These are phyloP conservation scores for Cladosporium halotolerans DNA, from an alignment of 2,329 filamentous ascomycete genomes.

Conservation along the genomic window DNA sequence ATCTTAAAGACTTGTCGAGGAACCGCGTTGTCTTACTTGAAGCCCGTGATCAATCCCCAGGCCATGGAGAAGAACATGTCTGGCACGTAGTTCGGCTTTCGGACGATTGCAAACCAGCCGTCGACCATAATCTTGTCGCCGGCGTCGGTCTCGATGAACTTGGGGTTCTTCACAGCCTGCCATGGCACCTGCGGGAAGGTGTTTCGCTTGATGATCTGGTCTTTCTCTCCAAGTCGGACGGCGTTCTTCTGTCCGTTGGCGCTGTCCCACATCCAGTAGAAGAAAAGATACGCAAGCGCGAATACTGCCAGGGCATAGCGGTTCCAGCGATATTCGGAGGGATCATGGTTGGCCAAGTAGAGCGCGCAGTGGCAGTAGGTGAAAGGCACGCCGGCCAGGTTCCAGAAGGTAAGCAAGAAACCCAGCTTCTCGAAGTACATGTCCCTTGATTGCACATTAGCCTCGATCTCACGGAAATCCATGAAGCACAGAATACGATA, in stretches of 20 bases:
- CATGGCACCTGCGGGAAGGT: slow-evolving; percentile 86
- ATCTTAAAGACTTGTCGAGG: not conserved
- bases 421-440: slow-evolving; percentile 98
- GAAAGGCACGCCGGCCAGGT: slow-evolving; percentile 81
- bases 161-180: slow-evolving; percentile 74
- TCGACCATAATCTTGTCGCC: slow-evolving; percentile 75
- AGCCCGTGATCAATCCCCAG: slow-evolving; percentile 76
- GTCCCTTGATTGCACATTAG: slow-evolving; percentile 57
- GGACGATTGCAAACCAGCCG: slow-evolving; percentile 63
- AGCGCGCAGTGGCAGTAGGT: slow-evolving; percentile 92
- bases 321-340: slow-evolving; percentile 71
- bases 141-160: slow-evolving; percentile 64
- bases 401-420: slow-evolving; percentile 98
- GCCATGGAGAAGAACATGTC: slow-evolving; percentile 70
- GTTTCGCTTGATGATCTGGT: slow-evolving; percentile 62
- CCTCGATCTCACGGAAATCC: no score
- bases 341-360: slow-evolving; percentile 78
- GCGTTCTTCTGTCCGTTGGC: slow-evolving; percentile 91
- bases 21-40: slow-evolving; percentile 35
- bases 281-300: slow-evolving; percentile 65
- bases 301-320: slow-evolving; percentile 58
- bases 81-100: slow-evolving; percentile 63
- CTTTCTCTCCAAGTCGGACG: slow-evolving; percentile 74
- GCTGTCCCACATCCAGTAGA: slow-evolving; percentile 90
- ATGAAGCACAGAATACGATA: no score